phyloP scores from a whole-genome alignment of 2,329 filamentous ascomycete genomes.

The Colletotrichum sp. region DNA sequence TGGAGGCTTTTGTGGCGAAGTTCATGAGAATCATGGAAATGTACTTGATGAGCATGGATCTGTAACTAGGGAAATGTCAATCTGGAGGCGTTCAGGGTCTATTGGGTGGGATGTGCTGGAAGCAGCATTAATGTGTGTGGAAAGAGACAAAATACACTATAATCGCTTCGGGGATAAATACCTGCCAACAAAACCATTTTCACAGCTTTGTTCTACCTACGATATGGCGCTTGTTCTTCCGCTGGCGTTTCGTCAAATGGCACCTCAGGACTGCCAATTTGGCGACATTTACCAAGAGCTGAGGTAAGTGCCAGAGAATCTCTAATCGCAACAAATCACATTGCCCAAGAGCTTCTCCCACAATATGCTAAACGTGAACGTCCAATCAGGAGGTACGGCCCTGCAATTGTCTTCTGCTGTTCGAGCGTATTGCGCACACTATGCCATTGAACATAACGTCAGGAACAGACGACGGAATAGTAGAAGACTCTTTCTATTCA shows the following conservation, averaged over 20 bases:
- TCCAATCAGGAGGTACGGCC: not conserved
- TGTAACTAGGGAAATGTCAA: conserved; percentile 41
- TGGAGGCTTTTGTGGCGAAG: conserved; percentile 98
- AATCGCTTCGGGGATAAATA: not conserved
- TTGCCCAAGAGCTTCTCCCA: no score
- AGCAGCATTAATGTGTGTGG: not conserved
- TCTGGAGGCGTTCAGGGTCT: conserved; percentile 28
- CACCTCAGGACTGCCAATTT: not conserved
- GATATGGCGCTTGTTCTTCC: not conserved
- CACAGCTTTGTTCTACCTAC: not conserved
- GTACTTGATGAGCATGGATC: conserved; percentile 86
- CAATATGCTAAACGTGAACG: no score
- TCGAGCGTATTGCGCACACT: not conserved
- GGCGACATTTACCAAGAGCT: no score
- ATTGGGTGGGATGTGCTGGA: not conserved
- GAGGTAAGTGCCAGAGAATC: no score
- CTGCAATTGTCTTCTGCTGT: not conserved
- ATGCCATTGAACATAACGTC: not conserved
- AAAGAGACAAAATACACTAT: not conserved
- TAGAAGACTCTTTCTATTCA: not conserved
- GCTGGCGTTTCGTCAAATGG: not conserved
- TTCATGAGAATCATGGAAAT: conserved; percentile 97
- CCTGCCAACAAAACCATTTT: not conserved
- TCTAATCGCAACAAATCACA: no score
- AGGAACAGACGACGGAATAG: not conserved